phyloP scores from a whole-genome alignment of 192 early-diverging fungal genomes.

The Coemansia sp. region DNA sequence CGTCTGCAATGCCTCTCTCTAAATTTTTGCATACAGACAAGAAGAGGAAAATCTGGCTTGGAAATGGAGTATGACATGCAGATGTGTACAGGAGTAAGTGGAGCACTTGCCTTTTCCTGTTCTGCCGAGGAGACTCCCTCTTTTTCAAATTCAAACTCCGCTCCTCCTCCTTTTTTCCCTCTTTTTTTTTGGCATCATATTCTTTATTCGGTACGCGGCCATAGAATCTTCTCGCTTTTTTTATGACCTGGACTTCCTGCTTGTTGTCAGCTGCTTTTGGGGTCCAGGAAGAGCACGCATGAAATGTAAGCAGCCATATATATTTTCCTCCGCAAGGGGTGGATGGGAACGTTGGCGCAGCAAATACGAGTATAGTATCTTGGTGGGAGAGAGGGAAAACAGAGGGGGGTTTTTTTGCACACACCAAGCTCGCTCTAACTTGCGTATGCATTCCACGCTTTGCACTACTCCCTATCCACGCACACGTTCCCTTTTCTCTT shows the following conservation, averaged over 20 bases:
- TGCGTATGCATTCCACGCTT: not conserved
- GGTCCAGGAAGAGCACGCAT: no score
- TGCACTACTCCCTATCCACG: not conserved
- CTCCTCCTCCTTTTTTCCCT: not conserved
- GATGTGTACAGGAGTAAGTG: slow-evolving; percentile 1
- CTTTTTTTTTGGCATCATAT: not conserved
- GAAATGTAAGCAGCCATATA: no score
- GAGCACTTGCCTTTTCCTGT: slow-evolving; percentile 5
- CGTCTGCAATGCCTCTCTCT: not conserved
- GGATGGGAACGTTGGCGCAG: no score
- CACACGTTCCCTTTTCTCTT: not conserved
- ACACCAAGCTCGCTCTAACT: no score
- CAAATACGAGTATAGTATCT: no score
- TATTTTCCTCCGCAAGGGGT: no score
- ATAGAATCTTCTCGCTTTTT: no score
- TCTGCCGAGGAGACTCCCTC: slow-evolving; percentile 6
- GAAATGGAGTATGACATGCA: slow-evolving; percentile 4
- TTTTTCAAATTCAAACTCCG: slow-evolving; percentile 10
- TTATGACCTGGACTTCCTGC: no score
- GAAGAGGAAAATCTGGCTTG: not conserved
- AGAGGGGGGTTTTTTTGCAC: no score
- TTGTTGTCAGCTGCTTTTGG: no score
- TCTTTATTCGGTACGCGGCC: no score
- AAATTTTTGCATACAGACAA: not conserved
- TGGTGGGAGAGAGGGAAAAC: no score